Evolutionary conservation across 495 filamentous ascomycete genomes (phyloP).

Genomic region (Clavariopsis aquatica): DNA sequence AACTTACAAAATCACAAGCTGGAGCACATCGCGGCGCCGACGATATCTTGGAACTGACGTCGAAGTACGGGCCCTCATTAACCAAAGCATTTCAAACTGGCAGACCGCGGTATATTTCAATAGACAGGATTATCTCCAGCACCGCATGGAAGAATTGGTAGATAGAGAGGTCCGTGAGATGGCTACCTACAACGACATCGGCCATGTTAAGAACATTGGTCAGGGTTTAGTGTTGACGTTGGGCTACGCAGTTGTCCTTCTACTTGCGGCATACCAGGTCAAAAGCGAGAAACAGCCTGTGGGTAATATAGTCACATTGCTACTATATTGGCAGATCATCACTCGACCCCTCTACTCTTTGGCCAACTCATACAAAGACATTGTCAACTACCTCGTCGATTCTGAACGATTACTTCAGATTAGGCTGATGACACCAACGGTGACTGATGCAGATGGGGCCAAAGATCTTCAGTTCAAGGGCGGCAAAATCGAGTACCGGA

Average conservation of each 20-base stretch:
- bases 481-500: slow-evolving; percentile 65
- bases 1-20: slow-evolving; percentile 27
- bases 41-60: slow-evolving; percentile 45
- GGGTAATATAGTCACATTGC: slow-evolving; percentile 69
- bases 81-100: slow-evolving; percentile 68
- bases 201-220: slow-evolving; percentile 46
- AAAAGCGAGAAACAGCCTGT: slow-evolving; percentile 56
- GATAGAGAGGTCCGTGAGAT: slow-evolving; percentile 35
- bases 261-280: slow-evolving; percentile 70
- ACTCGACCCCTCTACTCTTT: slow-evolving; percentile 64
- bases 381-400: slow-evolving; percentile 65
- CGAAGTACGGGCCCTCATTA: slow-evolving; percentile 60
- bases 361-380: slow-evolving; percentile 54
- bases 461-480: slow-evolving; percentile 55
- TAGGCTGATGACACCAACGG: slow-evolving; percentile 64
- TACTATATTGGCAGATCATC: slow-evolving; percentile 64
- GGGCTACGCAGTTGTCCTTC: slow-evolving; percentile 63
- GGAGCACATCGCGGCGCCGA: slow-evolving; percentile 24
- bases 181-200: slow-evolving; percentile 39
- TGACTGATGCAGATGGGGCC: slow-evolving; percentile 59
- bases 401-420: slow-evolving; percentile 72
- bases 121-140: slow-evolving; percentile 63
- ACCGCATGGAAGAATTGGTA: slow-evolving; percentile 53
- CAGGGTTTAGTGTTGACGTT: slow-evolving; percentile 63
- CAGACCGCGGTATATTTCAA: slow-evolving; percentile 71